A percentile compares a stretch with the other conserved stretches of the same genome.
Conservation (phyloP, 768 basidiomycete species). For the Naematelia aurantialba region DNA sequence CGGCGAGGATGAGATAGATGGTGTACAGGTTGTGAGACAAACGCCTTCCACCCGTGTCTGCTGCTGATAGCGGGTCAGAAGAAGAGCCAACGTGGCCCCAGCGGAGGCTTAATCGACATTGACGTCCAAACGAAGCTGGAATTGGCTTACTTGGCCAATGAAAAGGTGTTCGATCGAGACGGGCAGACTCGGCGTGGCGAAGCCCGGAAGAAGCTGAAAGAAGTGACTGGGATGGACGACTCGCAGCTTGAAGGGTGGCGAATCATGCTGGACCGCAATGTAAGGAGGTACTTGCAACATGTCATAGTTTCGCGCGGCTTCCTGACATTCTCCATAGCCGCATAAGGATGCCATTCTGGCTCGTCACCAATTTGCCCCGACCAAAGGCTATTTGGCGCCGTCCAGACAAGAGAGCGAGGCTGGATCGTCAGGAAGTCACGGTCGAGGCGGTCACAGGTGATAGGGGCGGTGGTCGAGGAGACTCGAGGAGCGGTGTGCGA, state of each 20-base stretch:
- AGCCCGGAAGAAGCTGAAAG: slow-evolving; percentile 62
- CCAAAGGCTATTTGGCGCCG: neutral
- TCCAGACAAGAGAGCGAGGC: neutral
- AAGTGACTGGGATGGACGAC: slow-evolving; percentile 65
- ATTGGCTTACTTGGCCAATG: slow-evolving; percentile 69
- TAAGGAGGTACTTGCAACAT: slow-evolving; percentile 52
- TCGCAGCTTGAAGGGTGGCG: slow-evolving; percentile 91
- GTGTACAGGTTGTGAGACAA: neutral
- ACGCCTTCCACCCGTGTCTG: neutral
- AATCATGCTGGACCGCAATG: slow-evolving; percentile 83
- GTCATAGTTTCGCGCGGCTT: neutral
- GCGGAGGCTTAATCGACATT: slow-evolving; percentile 6
- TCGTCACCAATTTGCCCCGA: slow-evolving; percentile 18
- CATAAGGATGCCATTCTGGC: slow-evolving; percentile 44
- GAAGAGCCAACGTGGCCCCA: slow-evolving; percentile 42
- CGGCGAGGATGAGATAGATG: neutral
- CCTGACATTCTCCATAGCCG: slow-evolving; percentile 17
- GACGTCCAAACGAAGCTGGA: slow-evolving; percentile 64
- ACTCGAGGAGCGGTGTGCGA: slow-evolving; percentile 54
- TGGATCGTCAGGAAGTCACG: slow-evolving; percentile 12
- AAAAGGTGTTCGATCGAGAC: slow-evolving; percentile 73
- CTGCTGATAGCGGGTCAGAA: neutral
- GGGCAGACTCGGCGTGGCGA: slow-evolving; percentile 67
- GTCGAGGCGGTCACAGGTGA: slow-evolving; percentile 4
- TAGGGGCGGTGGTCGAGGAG: slow-evolving; percentile 48